phyloP scores from a whole-genome alignment of 768 basidiomycete species.

The Agrocybe praecox region DNA sequence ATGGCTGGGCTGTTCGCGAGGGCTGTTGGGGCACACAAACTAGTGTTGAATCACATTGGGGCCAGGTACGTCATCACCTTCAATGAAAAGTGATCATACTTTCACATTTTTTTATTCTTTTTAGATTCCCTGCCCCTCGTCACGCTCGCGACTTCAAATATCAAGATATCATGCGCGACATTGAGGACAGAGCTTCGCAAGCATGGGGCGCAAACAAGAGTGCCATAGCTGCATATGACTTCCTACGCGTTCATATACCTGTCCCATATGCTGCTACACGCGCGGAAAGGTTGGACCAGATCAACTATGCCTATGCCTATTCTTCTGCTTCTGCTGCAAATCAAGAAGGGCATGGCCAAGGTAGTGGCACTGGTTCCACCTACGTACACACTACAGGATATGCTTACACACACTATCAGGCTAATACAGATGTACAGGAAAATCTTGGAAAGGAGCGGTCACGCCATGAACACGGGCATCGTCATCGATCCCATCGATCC shows the following conservation, averaged over 20 bases:
- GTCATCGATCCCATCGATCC: no score
- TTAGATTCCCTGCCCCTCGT: not conserved
- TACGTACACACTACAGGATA: no score
- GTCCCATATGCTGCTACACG: not conserved
- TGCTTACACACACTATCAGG: no score
- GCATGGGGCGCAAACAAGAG: not conserved
- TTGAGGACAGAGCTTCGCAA: not conserved
- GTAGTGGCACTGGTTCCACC: no score
- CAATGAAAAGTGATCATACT: not conserved
- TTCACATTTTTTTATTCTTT: no score
- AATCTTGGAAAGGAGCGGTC: no score
- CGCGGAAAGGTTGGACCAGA: not conserved
- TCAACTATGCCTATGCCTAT: not conserved
- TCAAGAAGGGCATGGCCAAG: no score
- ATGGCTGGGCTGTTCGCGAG: conserved; percentile 82
- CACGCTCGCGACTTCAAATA: not conserved
- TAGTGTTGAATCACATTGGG: conserved; percentile 82
- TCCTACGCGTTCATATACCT: not conserved
- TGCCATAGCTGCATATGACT: not conserved
- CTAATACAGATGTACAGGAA: no score
- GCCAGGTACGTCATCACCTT: conserved; percentile 46
- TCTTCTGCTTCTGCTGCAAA: no score
- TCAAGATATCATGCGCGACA: not conserved
- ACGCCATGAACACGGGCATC: no score
- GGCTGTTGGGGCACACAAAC: conserved; percentile 52